Conservation (phyloP, 2,329 filamentous ascomycete species). For the Thyridium curvatum region DNA sequence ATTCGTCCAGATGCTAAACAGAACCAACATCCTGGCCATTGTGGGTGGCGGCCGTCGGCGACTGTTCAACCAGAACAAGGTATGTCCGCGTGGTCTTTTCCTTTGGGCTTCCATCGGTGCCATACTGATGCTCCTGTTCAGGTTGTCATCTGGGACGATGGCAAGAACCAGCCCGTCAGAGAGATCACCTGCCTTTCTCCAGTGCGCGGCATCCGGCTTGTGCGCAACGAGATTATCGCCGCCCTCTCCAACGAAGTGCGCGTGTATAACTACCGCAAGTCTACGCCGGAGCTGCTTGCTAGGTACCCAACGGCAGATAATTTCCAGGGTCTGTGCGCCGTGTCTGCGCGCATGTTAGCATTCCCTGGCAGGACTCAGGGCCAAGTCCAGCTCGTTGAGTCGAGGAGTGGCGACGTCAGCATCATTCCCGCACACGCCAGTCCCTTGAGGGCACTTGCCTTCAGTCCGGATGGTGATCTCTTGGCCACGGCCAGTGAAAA, state of each 20-base stretch:
- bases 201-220: conserved; percentile 73
- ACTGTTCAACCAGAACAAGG: conserved; percentile 84
- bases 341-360: conserved; percentile 67
- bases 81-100: conserved; percentile 17
- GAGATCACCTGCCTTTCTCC: conserved; percentile 78
- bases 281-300: conserved; percentile 59
- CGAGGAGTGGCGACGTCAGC: conserved; percentile 74
- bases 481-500: conserved; percentile 87
- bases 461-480: conserved; percentile 74
- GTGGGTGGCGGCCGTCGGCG: conserved; percentile 83
- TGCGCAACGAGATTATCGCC: conserved; percentile 69
- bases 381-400: conserved; percentile 82
- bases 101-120: background rate
- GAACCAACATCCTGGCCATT: conserved; percentile 79
- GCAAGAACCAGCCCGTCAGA: conserved; percentile 62
- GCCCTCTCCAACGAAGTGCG: conserved; percentile 77
- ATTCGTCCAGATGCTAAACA: conserved; percentile 79
- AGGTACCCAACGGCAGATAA: conserved; percentile 86
- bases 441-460: conserved; percentile 67
- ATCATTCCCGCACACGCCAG: conserved; percentile 89
- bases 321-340: conserved; percentile 69
- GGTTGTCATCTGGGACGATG: conserved; percentile 89
- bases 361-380: conserved; percentile 85
- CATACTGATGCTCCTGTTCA: conserved; percentile 18
- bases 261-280: conserved; percentile 70